These are phyloP conservation scores for Filosporella fistucella DNA, from an alignment of 495 filamentous ascomycete species.

Conservation along the genomic window DNA sequence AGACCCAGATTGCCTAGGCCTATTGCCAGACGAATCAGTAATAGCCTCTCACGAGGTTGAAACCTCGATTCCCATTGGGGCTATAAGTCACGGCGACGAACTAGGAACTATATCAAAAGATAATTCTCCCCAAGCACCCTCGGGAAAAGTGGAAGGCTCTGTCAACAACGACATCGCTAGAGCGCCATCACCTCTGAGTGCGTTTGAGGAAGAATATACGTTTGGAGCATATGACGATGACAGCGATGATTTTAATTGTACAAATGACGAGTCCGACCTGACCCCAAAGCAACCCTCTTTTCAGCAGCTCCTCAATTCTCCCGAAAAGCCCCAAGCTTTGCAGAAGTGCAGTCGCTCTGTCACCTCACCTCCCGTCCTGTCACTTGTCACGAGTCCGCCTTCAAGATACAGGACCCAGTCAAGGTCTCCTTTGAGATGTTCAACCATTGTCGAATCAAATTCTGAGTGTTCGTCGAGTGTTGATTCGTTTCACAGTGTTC, in stretches of 20 bases:
- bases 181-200: too few species aligned
- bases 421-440: slow-evolving; percentile 19
- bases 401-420: slow-evolving; percentile 20
- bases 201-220: too few species aligned
- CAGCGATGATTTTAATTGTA: slow-evolving; percentile 18
- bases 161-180: too few species aligned
- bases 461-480: slow-evolving; percentile 35
- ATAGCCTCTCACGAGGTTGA: too few species aligned
- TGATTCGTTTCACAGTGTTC: slow-evolving; percentile 47
- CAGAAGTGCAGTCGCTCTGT: slow-evolving; percentile 13
- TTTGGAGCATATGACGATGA: neutral
- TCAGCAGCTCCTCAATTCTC: slow-evolving; percentile 4
- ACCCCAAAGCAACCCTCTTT: slow-evolving; percentile 14
- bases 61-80: too few species aligned
- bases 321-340: slow-evolving; percentile 5
- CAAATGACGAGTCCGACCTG: slow-evolving; percentile 19
- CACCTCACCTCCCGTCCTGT: slow-evolving; percentile 26
- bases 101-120: too few species aligned
- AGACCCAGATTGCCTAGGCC: too few species aligned
- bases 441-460: slow-evolving; percentile 30
- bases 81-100: too few species aligned
- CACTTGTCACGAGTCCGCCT: slow-evolving; percentile 28
- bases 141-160: too few species aligned
- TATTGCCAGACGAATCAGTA: too few species aligned
- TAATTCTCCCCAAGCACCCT: too few species aligned